These are phyloP conservation scores for Aphanomyces euteiches DNA, from an alignment of 352 stramenopile species.

Conservation along the genomic window DNA sequence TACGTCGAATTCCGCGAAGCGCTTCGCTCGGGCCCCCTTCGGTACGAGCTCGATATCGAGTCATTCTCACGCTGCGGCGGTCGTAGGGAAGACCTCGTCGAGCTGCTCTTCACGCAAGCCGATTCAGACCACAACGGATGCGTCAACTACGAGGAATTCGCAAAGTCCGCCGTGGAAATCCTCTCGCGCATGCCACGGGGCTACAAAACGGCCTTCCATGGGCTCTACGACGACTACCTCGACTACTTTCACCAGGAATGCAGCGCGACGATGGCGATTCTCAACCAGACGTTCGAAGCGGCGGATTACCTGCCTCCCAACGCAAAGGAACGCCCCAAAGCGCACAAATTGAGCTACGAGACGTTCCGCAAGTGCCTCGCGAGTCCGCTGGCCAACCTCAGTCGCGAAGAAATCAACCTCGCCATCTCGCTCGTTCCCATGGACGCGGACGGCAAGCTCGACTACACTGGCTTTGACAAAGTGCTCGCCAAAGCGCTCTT, in stretches of 20 bases:
- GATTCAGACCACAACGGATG: constrained; percentile 21
- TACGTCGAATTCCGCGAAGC: constrained; percentile 22
- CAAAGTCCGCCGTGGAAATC: constrained; percentile 18
- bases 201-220: constrained; percentile 11
- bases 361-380: constrained; percentile 28
- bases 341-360: constrained; percentile 20
- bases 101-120: constrained; percentile 28
- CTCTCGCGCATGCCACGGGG: constrained; percentile 7
- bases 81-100: constrained; percentile 25
- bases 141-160: constrained; percentile 26
- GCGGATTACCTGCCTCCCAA: constrained; percentile 27
- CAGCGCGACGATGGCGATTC: not conserved
- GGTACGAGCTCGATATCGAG: not conserved
- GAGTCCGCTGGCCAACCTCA: constrained; percentile 25
- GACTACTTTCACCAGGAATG: constrained; percentile 17
- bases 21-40: not conserved
- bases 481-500: constrained; percentile 74
- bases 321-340: constrained; percentile 15
- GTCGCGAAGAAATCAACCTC: constrained; percentile 30
- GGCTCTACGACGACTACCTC: constrained; percentile 26
- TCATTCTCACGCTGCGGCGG: not conserved
- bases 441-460: constrained; percentile 70
- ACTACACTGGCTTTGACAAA: constrained; percentile 68
- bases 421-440: constrained; percentile 27
- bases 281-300: constrained; percentile 25